Evolutionary conservation across 768 basidiomycete species (phyloP), one percentile per base, ranked within the genome.

Genomic region (Trametes coccinea): DNA sequence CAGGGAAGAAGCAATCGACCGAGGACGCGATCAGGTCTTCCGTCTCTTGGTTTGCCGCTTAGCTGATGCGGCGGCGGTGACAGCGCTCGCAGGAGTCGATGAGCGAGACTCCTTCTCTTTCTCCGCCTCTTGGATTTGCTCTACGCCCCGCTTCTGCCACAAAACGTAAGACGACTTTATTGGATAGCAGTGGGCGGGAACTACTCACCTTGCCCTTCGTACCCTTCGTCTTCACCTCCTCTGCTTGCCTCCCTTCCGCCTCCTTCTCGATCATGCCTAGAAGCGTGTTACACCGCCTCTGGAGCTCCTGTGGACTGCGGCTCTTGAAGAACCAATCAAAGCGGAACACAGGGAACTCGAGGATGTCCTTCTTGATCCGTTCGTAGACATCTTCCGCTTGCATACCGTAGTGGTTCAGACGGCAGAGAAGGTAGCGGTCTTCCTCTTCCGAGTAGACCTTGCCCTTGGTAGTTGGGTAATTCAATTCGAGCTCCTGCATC

Each of bases 311-410:
- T 2, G 93, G 87, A 10, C 90, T 92, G 56, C 96, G 79, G 65
- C 92, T 93, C 80, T 96, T 95, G 82, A 95, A 90, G 79, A 97
- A 98, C 96, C 95, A 98, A 70, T 98, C 95, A 69, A 98, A 98
- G 22, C 95, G 81, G 78, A 98, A 99, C 13, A 95, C 90, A 1
- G 96, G 95, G 75, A 95, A 98, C 76, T 98, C 95, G 14, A 87
- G 89, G 65, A 98, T 94, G 74, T 98, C 96, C 74, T 89, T 86
- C 83, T 96, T 97, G 76, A 98, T 97, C 55, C 88, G 78, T 70
- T 99, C 96, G 70, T 95, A 97, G 29, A 93, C 90, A 68, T 97
- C 94, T 52, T 92, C 92, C 14, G 82, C 77, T 57, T 88, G 87
- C 82, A 98, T 87, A 27, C 95, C 94, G 66, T 98, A 95, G 75